Conservation (phyloP, 192 early-diverging fungal species). For the Thoreauomyces humboldtii region DNA sequence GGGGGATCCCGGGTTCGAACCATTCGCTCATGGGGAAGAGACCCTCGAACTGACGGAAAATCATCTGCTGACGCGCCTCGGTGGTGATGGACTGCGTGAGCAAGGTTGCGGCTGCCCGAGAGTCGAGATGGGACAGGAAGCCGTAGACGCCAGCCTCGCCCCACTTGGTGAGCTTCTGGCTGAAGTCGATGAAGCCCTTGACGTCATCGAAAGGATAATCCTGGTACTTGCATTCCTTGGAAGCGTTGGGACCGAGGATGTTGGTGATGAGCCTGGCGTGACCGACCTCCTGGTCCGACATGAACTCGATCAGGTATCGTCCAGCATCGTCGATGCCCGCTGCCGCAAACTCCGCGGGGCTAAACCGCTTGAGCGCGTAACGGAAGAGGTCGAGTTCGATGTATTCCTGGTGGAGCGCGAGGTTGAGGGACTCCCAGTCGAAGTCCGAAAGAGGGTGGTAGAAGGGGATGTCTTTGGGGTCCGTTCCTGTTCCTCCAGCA, state of each 20-base stretch:
- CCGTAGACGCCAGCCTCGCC: conserved; percentile 35
- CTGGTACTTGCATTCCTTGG: conserved; percentile 3
- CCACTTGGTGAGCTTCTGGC: conserved; percentile 28
- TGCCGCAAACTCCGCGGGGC: conserved; percentile 19
- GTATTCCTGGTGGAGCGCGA: conserved; percentile 31
- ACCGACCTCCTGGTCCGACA: conserved; percentile 36
- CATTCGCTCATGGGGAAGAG: conserved; percentile 35
- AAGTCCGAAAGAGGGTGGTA: conserved; percentile 36
- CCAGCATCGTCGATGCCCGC: conserved; percentile 26
- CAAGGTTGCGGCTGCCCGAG: conserved; percentile 22
- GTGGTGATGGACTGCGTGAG: conserved; percentile 29
- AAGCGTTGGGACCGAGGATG: conserved; percentile 36
- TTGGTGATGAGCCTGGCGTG: conserved; percentile 31
- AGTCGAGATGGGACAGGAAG: conserved; percentile 35
- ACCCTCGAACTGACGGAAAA: conserved; percentile 38
- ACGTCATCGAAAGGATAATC: conserved; percentile 9
- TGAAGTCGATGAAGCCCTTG: conserved; percentile 11
- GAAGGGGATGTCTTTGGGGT: conserved; percentile 7
- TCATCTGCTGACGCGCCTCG: conserved; percentile 37
- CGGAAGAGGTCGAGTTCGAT: conserved; percentile 39
- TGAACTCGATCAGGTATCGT: conserved; percentile 30
- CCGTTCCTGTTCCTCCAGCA: conserved; percentile 21
- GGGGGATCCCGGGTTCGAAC: conserved; percentile 35
- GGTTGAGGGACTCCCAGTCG: conserved; percentile 28
- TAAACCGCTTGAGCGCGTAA: conserved; percentile 26